A percentile compares a stretch with the other conserved stretches of the same genome.
These are phyloP conservation scores for Calonectria pteridis DNA, from an alignment of 2,329 filamentous ascomycete species.

Conservation along the genomic window DNA sequence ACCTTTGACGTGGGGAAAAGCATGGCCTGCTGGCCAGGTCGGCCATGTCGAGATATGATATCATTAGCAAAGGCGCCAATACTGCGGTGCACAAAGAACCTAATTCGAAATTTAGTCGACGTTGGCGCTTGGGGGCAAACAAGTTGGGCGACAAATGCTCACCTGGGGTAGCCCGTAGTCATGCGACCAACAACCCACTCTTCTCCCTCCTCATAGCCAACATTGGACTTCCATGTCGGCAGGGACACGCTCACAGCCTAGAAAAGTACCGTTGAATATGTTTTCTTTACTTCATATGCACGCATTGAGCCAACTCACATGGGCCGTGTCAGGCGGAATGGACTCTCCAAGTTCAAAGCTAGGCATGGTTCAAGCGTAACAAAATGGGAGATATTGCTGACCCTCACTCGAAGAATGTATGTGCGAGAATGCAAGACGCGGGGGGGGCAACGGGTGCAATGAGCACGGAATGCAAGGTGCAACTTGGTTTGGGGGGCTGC, in stretches of 20 bases:
- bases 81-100: constrained; percentile 91
- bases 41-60: constrained; percentile 74
- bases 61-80: constrained; percentile 80
- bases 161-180: constrained; percentile 92
- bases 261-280: background rate
- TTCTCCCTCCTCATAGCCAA: constrained; percentile 94
- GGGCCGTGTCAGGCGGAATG: constrained; percentile 82
- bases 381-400: background rate
- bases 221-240: constrained; percentile 90
- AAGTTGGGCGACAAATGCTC: constrained; percentile 35
- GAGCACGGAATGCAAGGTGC: background rate
- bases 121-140: background rate
- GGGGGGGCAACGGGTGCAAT: no score
- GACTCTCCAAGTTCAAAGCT: constrained; percentile 73
- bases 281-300: background rate
- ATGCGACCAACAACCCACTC: constrained; percentile 87
- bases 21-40: constrained; percentile 76
- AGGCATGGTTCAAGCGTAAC: constrained; percentile 55
- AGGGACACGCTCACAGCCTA: constrained; percentile 96
- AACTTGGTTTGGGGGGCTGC: background rate
- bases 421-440: no score
- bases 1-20: constrained; percentile 81
- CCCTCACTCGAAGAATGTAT: background rate
- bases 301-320: constrained; percentile 66
- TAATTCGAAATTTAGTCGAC: constrained; percentile 50